Evolutionary conservation across 768 basidiomycete genomes (phyloP).

Genomic region (Grammothele lineata): DNA sequence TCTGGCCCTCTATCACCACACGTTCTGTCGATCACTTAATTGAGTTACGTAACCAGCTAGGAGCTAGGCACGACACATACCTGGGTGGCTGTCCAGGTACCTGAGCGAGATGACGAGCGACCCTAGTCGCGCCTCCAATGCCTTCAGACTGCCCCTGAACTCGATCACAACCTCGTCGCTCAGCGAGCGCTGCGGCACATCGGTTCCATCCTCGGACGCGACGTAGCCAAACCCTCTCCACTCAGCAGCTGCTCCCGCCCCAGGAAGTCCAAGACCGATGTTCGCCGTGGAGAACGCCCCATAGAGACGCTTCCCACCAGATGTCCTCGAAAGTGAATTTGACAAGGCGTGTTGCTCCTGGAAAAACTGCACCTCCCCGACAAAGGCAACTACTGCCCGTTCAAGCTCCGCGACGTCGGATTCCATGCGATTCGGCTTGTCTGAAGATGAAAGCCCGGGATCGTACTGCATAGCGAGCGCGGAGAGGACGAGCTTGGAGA

Average conservation of each 20-base stretch:
- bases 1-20: conserved; percentile 39
- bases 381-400: conserved; percentile 63
- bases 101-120: conserved; percentile 15
- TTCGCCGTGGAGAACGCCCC: conserved; percentile 60
- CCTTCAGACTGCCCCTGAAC: conserved; percentile 13
- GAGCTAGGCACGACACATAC: conserved; percentile 7
- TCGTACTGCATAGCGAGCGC: conserved; percentile 88
- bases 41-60: conserved; percentile 1
- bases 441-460: conserved; percentile 60
- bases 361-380: conserved; percentile 61
- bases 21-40: conserved; percentile 11
- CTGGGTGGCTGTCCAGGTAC: conserved; percentile 14
- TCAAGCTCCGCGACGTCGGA: conserved; percentile 75
- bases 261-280: conserved; percentile 74
- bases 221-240: conserved; percentile 91
- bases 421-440: conserved; percentile 60
- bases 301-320: conserved; percentile 47
- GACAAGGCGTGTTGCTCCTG: conserved; percentile 35
- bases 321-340: conserved; percentile 16
- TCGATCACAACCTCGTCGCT: conserved; percentile 17
- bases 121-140: conserved; percentile 8
- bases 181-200: conserved; percentile 3
- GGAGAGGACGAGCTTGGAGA: conserved; percentile 86
- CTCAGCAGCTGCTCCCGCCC: conserved; percentile 67
- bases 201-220: conserved; percentile 43